Evolutionary conservation across 805 yeast species (phyloP), one percentile per base, ranked within the genome.

Genomic region (Hanseniaspora lindneri): DNA sequence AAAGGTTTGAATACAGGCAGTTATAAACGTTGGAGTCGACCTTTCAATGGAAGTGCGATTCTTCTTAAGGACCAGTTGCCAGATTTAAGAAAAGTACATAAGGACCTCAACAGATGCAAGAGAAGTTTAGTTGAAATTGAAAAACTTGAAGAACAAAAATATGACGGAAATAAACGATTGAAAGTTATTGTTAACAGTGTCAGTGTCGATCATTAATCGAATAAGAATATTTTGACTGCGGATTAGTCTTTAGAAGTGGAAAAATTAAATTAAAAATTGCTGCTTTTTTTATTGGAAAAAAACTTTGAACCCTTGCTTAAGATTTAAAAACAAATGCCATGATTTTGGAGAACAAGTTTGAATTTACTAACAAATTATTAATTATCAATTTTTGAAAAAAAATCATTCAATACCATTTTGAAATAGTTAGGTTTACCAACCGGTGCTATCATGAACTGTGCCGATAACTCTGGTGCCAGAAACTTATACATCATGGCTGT

Each of bases 401-500:
- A 3, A 3, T 19, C 36, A 33, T 30, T 28, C n/a, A 28, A 30
- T 37, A 39, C 8, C 20, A 49, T 37, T 57, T 54, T 51, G 55
- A 28, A 56, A 58, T 67, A 85, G 92, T 86, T 92, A 77, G 99
- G 95, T 81, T 83, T 92, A 71, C 99, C 99, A 77, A 82, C 79
- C 65, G 98, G 97, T 75, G 99, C 99, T 74, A 86, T 92, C 73
- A 82, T 92, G 78, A 94, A 94, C 88, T 92, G 99, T 79, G 88
- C 94, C 75, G 99, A 92, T 74, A 92, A 92, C 95, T 77, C 94
- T 66, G 99, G 99, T 80, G 99, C 98, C 68, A 88, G 97, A 80
- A 89, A 88, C 85, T 82, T 92, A 68, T 85, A 87, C 83, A 80
- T 92, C 77, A 75, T 92, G 69, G 89, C 99, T 77, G 99, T 92